A percentile compares a stretch with the other conserved stretches of the same genome.
phyloP scores from a whole-genome alignment of 1,139 yeast genomes.

The Lodderomyces pseudojiufengensis region DNA sequence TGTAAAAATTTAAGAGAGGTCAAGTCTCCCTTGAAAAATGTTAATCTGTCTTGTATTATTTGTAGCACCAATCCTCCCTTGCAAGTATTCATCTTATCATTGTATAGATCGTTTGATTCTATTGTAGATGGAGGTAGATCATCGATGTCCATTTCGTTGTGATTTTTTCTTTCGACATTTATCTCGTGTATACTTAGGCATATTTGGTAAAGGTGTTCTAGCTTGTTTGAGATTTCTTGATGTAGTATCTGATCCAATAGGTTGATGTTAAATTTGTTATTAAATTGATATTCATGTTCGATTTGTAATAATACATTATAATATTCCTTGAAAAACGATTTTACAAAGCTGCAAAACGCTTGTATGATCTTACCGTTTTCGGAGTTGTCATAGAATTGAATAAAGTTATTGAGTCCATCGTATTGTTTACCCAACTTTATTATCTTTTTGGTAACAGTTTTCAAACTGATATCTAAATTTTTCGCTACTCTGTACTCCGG shows the following conservation, averaged over 20 bases:
- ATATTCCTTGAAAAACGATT: slow-evolving; percentile 44
- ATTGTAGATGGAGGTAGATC: background rate
- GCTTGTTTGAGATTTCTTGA: slow-evolving; percentile 26
- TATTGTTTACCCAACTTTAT: slow-evolving; percentile 63
- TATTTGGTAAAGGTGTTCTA: slow-evolving; percentile 60
- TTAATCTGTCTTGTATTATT: slow-evolving; percentile 57
- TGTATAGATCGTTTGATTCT: slow-evolving; percentile 6
- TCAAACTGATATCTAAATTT: slow-evolving; percentile 69
- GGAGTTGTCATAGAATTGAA: slow-evolving; percentile 51
- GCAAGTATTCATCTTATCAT: slow-evolving; percentile 43
- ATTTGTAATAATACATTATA: slow-evolving; percentile 49
- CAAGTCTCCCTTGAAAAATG: slow-evolving; percentile 63
- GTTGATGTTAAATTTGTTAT: slow-evolving; percentile 35
- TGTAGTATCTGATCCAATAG: slow-evolving; percentile 30
- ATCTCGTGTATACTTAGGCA: slow-evolving; percentile 43
- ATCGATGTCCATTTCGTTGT: background rate
- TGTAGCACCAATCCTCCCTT: slow-evolving; percentile 68
- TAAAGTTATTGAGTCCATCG: slow-evolving; percentile 51
- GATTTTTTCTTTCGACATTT: slow-evolving; percentile 17
- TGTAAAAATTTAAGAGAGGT: slow-evolving; percentile 50
- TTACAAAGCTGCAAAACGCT: slow-evolving; percentile 60
- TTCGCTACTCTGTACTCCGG: slow-evolving; percentile 75
- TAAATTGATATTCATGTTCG: slow-evolving; percentile 50
- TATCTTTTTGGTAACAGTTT: slow-evolving; percentile 64
- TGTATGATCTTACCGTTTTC: slow-evolving; percentile 72